Conservation (phyloP, 1,139 yeast genomes). For the Taphrina sp. region DNA sequence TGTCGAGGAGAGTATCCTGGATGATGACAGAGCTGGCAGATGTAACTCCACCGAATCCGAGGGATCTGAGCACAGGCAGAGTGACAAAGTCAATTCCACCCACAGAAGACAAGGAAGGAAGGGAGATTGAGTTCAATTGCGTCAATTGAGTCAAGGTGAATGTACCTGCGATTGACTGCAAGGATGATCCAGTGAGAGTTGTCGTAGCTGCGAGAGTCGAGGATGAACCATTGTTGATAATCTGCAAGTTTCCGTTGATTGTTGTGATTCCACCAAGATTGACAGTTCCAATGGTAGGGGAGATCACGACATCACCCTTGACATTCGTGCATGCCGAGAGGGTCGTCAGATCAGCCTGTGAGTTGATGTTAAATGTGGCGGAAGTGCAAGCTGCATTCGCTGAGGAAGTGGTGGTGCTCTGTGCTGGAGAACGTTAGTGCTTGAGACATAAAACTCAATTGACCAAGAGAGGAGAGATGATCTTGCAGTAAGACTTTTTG, state of each 20-base stretch:
- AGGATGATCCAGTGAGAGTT: conserved; percentile 70
- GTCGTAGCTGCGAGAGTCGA: conserved; percentile 47
- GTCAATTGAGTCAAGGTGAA: conserved; percentile 65
- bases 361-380: conserved; percentile 46
- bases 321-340: conserved; percentile 74
- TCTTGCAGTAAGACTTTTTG: no score
- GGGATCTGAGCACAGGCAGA: conserved; percentile 70
- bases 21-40: conserved; percentile 69
- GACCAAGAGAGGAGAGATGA: no score
- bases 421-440: conserved; percentile 6
- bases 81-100: conserved; percentile 77
- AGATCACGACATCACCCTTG: conserved; percentile 71
- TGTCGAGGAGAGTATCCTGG: conserved; percentile 80
- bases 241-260: conserved; percentile 70
- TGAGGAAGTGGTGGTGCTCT: conserved; percentile 2
- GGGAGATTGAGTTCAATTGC: conserved; percentile 62
- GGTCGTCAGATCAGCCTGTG: conserved; percentile 71
- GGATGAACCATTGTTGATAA: conserved; percentile 55
- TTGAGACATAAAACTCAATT: neutral
- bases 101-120: conserved; percentile 77
- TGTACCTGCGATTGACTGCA: conserved; percentile 70
- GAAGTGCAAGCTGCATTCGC: conserved; percentile 23
- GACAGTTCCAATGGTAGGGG: conserved; percentile 54
- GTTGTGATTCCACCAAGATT: conserved; percentile 59
- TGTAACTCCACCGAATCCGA: conserved; percentile 77